A percentile compares a stretch with the other conserved stretches of the same genome.
These are phyloP conservation scores for Clonostachys sp. DNA, from an alignment of 2,329 filamentous ascomycete genomes.

Conservation along the genomic window DNA sequence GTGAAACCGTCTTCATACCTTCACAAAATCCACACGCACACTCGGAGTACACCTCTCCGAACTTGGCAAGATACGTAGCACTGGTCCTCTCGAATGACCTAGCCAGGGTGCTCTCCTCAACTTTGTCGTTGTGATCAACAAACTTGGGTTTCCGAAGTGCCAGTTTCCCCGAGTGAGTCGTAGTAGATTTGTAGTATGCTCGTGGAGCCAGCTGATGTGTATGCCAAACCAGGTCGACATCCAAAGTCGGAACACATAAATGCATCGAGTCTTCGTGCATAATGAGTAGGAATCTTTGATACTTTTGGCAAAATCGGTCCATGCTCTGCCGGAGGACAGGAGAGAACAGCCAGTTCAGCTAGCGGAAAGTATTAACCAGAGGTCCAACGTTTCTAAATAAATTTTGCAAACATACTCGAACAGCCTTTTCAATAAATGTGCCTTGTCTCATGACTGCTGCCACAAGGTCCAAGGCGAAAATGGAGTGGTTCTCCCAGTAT, in stretches of 20 bases:
- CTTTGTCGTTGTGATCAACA: slow-evolving; percentile 32
- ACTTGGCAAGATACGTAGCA: slow-evolving; percentile 18
- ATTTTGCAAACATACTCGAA: slow-evolving; percentile 15
- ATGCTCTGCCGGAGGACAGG: not conserved
- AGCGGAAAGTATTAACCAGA: slow-evolving; percentile 50
- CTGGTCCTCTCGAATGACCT: slow-evolving; percentile 18
- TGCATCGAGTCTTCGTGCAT: not conserved
- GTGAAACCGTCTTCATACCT: not conserved
- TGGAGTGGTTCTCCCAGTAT: slow-evolving; percentile 63
- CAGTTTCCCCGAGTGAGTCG: not conserved
- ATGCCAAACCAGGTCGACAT: slow-evolving; percentile 37
- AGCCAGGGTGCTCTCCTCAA: slow-evolving; percentile 15
- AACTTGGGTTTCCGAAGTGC: slow-evolving; percentile 6
- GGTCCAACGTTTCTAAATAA: too few relatives aligned
- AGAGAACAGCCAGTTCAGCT: slow-evolving; percentile 66
- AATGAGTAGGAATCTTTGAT: not conserved
- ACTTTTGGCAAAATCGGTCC: not conserved
- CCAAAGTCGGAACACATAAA: slow-evolving; percentile 29
- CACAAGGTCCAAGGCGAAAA: slow-evolving; percentile 60
- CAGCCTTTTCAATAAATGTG: slow-evolving; percentile 71
- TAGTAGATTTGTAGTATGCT: slow-evolving; percentile 14
- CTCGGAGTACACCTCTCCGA: slow-evolving; percentile 24
- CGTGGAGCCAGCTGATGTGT: slow-evolving; percentile 30
- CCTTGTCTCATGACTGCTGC: slow-evolving; percentile 64
- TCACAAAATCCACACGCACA: slow-evolving; percentile 32